Evolutionary conservation across 2,329 filamentous ascomycete species (phyloP).

Genomic region (Uncinocarpus reesii): DNA sequence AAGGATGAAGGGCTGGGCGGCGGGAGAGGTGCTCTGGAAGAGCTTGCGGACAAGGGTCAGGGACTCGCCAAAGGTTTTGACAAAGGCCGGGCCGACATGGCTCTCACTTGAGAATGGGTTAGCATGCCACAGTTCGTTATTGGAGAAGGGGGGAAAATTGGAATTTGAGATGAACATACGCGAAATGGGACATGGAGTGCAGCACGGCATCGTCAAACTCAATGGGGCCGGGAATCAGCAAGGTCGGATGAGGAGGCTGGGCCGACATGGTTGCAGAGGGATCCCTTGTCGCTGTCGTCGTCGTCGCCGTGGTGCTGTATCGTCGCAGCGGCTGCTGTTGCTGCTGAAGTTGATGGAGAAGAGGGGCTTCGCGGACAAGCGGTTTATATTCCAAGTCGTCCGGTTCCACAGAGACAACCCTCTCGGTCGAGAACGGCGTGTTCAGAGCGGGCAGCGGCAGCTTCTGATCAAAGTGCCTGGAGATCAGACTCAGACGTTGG

Average conservation of each 20-base stretch:
- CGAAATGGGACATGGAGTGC: constrained; percentile 88
- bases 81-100: constrained; percentile 82
- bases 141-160: neutral
- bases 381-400: constrained; percentile 47
- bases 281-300: constrained; percentile 17
- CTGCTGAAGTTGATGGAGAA: constrained; percentile 9
- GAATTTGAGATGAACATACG: constrained; percentile 25
- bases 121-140: neutral
- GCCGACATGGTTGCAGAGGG: constrained; percentile 43
- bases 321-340: neutral
- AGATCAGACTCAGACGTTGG: constrained; percentile 47
- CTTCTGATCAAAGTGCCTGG: constrained; percentile 49
- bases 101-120: constrained; percentile 56
- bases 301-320: neutral
- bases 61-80: constrained; percentile 82
- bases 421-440: constrained; percentile 54
- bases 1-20: constrained; percentile 83
- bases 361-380: constrained; percentile 26
- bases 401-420: constrained; percentile 38
- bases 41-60: constrained; percentile 80
- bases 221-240: constrained; percentile 94
- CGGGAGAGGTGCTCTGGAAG: constrained; percentile 76
- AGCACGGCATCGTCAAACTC: constrained; percentile 97
- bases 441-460: constrained; percentile 48
- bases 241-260: constrained; percentile 54